Percentiles rank a stretch among this genome's conserved stretches.
Conservation (phyloP, 2,329 filamentous ascomycete species). For the Fusarium nelsonii region DNA sequence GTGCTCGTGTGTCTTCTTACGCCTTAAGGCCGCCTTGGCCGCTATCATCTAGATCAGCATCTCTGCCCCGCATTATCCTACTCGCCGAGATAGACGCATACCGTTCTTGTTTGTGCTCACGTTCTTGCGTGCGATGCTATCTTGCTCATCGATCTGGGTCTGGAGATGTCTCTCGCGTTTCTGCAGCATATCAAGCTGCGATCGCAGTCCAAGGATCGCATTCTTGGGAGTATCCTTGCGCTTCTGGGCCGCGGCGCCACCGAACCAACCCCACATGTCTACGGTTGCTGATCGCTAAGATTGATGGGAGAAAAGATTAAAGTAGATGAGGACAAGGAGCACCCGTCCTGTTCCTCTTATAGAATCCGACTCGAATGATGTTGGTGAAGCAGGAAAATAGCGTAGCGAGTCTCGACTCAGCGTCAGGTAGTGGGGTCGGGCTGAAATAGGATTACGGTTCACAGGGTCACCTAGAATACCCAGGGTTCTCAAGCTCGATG, state of each 20-base stretch:
- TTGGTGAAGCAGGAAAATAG: slow-evolving; percentile 41
- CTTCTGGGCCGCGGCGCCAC: slow-evolving; percentile 83
- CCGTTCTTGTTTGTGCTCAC: slow-evolving; percentile 89
- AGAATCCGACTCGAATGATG: slow-evolving; percentile 14
- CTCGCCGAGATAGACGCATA: slow-evolving; percentile 60
- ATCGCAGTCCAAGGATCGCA: slow-evolving; percentile 88
- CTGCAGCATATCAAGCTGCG: slow-evolving; percentile 96
- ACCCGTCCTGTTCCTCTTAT: slow-evolving; percentile 29
- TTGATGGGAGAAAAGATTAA: slow-evolving; percentile 1
- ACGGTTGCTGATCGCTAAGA: slow-evolving; percentile 21
- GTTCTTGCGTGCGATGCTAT: slow-evolving; percentile 87
- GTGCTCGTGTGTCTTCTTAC: slow-evolving; percentile 95
- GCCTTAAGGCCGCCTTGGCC: slow-evolving; percentile 88
- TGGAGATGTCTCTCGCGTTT: slow-evolving; percentile 94
- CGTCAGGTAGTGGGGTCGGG: slow-evolving; percentile 47
- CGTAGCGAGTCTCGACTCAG: slow-evolving; percentile 41
- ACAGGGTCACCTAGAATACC: slow-evolving; percentile 7
- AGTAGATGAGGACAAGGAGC: slow-evolving; percentile 20
- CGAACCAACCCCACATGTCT: slow-evolving; percentile 89
- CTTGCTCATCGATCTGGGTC: slow-evolving; percentile 93
- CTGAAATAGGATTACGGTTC: slow-evolving; percentile 31
- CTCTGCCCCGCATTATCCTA: slow-evolving; percentile 28
- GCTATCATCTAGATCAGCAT: slow-evolving; percentile 64
- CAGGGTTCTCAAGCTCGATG: not conserved
- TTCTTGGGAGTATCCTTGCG: slow-evolving; percentile 96